Evolutionary conservation across 2,329 filamentous ascomycete species (phyloP).

Genomic region (Incumbomyces delicatus): DNA sequence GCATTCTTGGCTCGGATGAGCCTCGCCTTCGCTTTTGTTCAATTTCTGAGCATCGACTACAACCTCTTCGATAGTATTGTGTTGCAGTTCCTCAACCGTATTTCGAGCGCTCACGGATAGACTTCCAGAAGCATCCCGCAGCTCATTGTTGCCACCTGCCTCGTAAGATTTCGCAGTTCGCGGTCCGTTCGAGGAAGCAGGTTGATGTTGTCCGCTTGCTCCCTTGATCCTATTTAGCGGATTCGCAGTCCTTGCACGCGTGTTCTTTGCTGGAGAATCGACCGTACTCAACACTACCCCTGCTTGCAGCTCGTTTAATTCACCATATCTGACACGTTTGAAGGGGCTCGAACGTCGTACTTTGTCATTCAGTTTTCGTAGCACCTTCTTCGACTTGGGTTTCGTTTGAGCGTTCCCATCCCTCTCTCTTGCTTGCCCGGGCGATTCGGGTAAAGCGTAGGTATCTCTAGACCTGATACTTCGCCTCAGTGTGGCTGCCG

Average conservation of each 20-base stretch:
- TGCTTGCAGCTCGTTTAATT: slow-evolving; percentile 1
- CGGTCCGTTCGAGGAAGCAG: no score
- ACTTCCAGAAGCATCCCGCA: no score
- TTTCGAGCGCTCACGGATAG: no score
- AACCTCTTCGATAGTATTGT: no score
- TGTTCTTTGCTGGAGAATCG: slow-evolving; percentile 13
- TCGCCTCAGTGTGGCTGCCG: slow-evolving; percentile 1
- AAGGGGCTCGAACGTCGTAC: slow-evolving; percentile 12
- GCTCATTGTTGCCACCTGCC: no score
- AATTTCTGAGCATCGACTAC: no score
- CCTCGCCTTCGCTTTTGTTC: no score
- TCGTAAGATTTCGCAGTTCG: no score
- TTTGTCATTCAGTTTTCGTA: background rate
- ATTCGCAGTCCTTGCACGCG: background rate
- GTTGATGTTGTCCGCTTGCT: no score
- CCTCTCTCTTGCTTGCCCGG: background rate
- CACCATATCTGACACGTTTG: slow-evolving; percentile 10
- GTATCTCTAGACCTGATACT: background rate
- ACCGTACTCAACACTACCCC: slow-evolving; percentile 6
- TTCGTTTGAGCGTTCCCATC: background rate
- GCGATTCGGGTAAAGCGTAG: slow-evolving; percentile 2
- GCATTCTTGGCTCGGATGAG: no score
- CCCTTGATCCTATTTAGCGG: no score
- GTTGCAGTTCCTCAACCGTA: no score
- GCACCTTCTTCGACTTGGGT: slow-evolving; percentile 4